Evolutionary conservation across 2,329 filamentous ascomycete species (phyloP).

Genomic region (Beauveria caledonica): DNA sequence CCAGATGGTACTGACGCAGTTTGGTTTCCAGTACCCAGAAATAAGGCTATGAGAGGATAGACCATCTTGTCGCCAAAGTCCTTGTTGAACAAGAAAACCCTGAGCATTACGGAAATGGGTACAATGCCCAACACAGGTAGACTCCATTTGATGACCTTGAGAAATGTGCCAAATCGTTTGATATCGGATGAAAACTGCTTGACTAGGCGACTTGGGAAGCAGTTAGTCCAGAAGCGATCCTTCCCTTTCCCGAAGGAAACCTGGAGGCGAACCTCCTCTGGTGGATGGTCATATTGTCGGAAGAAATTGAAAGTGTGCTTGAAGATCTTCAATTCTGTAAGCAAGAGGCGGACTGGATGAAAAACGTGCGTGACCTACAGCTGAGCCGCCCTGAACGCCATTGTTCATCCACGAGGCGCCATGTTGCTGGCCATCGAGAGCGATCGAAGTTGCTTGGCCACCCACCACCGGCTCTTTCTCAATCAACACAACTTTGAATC

Average conservation of each 20-base stretch:
- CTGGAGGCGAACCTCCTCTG: slow-evolving; percentile 52
- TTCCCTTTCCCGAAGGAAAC: slow-evolving; percentile 53
- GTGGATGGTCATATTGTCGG: slow-evolving; percentile 43
- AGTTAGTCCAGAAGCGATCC: slow-evolving; percentile 57
- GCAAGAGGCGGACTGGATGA: background rate
- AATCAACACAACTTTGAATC: slow-evolving; percentile 57
- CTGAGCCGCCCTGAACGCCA: slow-evolving; percentile 52
- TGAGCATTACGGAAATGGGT: slow-evolving; percentile 57
- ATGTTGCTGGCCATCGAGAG: slow-evolving; percentile 46
- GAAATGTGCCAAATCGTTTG: slow-evolving; percentile 44
- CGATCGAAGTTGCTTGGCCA: slow-evolving; percentile 53
- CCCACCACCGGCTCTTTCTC: slow-evolving; percentile 51
- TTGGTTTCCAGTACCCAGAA: slow-evolving; percentile 68
- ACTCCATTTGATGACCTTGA: slow-evolving; percentile 51
- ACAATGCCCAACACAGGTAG: slow-evolving; percentile 51
- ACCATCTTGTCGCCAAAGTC: slow-evolving; percentile 66
- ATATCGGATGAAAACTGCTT: slow-evolving; percentile 48
- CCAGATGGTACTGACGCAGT: slow-evolving; percentile 63
- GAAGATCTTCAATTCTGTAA: slow-evolving; percentile 43
- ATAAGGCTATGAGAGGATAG: slow-evolving; percentile 63
- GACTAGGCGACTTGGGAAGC: slow-evolving; percentile 52
- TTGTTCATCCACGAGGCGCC: slow-evolving; percentile 55
- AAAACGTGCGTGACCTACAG: slow-evolving; percentile 16
- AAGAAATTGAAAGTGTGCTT: slow-evolving; percentile 62
- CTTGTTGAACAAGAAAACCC: slow-evolving; percentile 58